Base-by-base conservation (phyloP, 2,329 filamentous ascomycete species). In the Neurospora sp. region DNA sequence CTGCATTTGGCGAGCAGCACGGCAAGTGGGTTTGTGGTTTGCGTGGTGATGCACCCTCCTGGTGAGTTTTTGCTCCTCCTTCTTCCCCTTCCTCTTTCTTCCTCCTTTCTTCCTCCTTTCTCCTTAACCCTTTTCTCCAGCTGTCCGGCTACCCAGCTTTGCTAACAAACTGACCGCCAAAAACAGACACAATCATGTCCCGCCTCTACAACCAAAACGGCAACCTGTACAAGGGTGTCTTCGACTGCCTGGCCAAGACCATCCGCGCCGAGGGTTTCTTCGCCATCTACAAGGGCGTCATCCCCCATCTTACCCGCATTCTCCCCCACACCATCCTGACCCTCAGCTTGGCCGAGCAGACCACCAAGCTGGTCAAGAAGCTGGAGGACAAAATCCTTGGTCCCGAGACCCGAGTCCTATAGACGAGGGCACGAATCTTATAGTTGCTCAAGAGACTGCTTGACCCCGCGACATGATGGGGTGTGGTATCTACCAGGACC, bases 191-290 rank as follows among this genome's bases (percentile, higher is more conserved):
- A 5, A 92, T 99, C 82, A 99, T 99, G 96, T 96, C 93, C 72
- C 91, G 96, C 73, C 90, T 99, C 85, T 99, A 99, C 85, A 99
- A 99, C 83, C 96, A 99, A 80, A 97, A 94, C 72, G 96, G 96
- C 68, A 97, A 97, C 79, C 86, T 99, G n/a, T 99, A 99, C 84
- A 90, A 87, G 75, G 92, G 94, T 70, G 92, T 96, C 4, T 92
- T 97, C 73, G 96, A 99, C 82, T 99, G 96, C 79, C 81, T 98
- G 71, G 88, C 87, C 79, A 94, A 97, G 82, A 99, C 96, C 0
- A 86, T 99, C 72, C 91, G 90, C 78, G 97, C 93, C 0, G 96
- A 99, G 80, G 96, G 96, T 28, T 76, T 97, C 68, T 82, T 98
- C 66, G 96, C 96, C 72, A 92, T 99, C 70, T 99, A 99, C 85